Conservation (phyloP, 2,329 filamentous ascomycete genomes). For the Knoxdaviesia proteae region DNA sequence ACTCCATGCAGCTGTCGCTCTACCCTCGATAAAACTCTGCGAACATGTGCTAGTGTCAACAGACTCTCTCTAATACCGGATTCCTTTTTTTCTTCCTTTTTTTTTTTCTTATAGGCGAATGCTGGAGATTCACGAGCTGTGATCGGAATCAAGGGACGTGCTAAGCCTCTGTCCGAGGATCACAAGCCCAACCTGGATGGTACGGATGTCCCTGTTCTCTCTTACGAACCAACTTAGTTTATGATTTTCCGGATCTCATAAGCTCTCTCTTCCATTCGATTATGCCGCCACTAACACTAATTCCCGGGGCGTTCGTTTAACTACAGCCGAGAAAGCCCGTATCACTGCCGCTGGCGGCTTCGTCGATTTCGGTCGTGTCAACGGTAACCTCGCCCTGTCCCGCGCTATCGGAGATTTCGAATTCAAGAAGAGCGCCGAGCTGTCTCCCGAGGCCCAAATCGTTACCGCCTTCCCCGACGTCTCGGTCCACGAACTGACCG, state of each 20-base stretch:
- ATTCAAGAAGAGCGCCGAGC: conserved; percentile 97
- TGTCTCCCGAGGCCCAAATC: conserved; percentile 95
- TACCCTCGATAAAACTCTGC: no score
- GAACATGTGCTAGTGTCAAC: no score
- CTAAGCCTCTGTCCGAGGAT: conserved; percentile 95
- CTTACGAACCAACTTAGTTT: neutral
- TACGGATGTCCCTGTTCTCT: conserved; percentile 15
- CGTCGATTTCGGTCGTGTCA: conserved; percentile 95
- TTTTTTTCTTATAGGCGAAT: conserved; percentile 48
- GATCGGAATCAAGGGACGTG: conserved; percentile 85
- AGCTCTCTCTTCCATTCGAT: neutral
- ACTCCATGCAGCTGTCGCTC: no score
- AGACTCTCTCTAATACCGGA: no score
- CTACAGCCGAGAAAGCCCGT: conserved; percentile 72
- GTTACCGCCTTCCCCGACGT: conserved; percentile 95
- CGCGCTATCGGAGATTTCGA: conserved; percentile 97
- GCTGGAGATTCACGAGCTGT: conserved; percentile 92
- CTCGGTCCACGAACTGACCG: conserved; percentile 68
- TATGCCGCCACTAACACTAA: neutral
- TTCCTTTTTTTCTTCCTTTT: no score
- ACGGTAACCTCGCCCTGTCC: conserved; percentile 90
- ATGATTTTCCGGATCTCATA: neutral
- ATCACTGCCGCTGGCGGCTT: conserved; percentile 93
- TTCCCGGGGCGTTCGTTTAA: conserved; percentile 5
- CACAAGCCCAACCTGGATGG: conserved; percentile 98